A percentile compares a stretch with the other conserved stretches of the same genome.
Evolutionary conservation across 1,284 basidiomycete genomes (phyloP).

Genomic region (Boletus smithii): DNA sequence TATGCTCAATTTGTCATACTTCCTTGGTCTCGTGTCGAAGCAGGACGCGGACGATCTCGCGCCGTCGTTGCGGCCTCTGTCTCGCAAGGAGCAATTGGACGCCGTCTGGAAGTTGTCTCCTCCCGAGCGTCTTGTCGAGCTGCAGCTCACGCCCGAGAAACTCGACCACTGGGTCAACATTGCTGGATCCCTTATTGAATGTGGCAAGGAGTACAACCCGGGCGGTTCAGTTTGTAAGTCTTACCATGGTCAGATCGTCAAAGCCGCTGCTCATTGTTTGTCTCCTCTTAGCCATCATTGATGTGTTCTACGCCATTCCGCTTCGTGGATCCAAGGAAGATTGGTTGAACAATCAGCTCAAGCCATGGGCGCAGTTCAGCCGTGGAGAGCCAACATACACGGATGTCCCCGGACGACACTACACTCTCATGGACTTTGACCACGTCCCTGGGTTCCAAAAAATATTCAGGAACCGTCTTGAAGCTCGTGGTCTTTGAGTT

Average conservation of each 20-base stretch:
- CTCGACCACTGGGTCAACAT: slow-evolving; percentile 28
- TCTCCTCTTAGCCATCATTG: too few species aligned
- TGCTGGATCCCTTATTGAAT: slow-evolving; percentile 28
- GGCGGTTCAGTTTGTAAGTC: slow-evolving; percentile 24
- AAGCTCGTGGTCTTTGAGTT: slow-evolving; percentile 29
- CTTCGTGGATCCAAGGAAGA: too few species aligned
- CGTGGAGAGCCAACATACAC: slow-evolving; percentile 20
- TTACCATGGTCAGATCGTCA: too few species aligned
- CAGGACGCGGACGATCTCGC: too few species aligned
- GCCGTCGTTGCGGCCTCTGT: too few species aligned
- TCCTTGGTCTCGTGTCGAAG: slow-evolving; percentile 23
- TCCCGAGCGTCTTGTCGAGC: slow-evolving; percentile 22
- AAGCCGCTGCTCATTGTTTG: too few species aligned
- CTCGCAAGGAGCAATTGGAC: too few species aligned
- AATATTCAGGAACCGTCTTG: slow-evolving; percentile 27
- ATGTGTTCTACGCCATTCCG: too few species aligned
- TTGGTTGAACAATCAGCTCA: slow-evolving; percentile 30
- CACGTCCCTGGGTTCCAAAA: slow-evolving; percentile 30
- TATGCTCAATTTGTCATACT: slow-evolving; percentile 35
- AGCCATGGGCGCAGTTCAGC: slow-evolving; percentile 23
- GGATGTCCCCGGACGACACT: slow-evolving; percentile 29
- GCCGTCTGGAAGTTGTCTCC: slow-evolving; percentile 23
- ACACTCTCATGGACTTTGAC: slow-evolving; percentile 30
- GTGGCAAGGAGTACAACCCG: slow-evolving; percentile 26
- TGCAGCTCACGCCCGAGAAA: slow-evolving; percentile 22